Percentiles rank a stretch among this genome's conserved stretches.
Evolutionary conservation across 1,284 basidiomycete species (phyloP).

Genomic region (Polyporus tsugae): DNA sequence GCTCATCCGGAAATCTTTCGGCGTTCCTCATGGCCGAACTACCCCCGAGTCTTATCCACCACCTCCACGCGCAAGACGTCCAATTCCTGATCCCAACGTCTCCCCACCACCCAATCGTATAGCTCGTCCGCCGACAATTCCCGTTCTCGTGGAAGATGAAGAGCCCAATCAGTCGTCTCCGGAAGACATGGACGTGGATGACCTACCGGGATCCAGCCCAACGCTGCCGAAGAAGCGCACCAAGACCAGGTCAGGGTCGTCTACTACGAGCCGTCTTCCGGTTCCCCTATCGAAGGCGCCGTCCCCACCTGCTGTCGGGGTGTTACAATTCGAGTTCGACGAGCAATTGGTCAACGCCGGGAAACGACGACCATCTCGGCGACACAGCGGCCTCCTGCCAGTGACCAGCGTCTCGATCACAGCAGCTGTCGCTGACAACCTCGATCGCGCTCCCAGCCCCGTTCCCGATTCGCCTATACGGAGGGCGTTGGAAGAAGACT

Average conservation of each 20-base stretch:
- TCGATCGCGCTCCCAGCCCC: conserved; percentile 63
- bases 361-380: conserved; percentile 62
- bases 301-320: conserved; percentile 38
- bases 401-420: conserved; percentile 43
- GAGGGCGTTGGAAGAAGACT: conserved; percentile 66
- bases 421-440: conserved; percentile 36
- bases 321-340: conserved; percentile 41
- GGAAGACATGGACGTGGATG: conserved; percentile 46
- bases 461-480: conserved; percentile 71
- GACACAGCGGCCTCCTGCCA: conserved; percentile 70
- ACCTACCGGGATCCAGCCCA: conserved; percentile 51
- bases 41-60: conserved; percentile 51
- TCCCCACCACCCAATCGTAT: conserved; percentile 64
- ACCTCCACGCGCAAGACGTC: conserved; percentile 57
- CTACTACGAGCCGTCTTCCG: conserved; percentile 49
- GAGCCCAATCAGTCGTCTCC: conserved; percentile 52
- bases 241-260: conserved; percentile 39
- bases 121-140: conserved; percentile 70
- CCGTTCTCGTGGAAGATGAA: conserved; percentile 74
- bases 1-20: conserved; percentile 68
- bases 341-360: conserved; percentile 42
- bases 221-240: conserved; percentile 41
- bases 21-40: conserved; percentile 48
- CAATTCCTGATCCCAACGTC: conserved; percentile 48
- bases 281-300: conserved; percentile 52